Evolutionary conservation across 2,329 filamentous ascomycete species (phyloP).

Genomic region (Dothistroma septosporum): DNA sequence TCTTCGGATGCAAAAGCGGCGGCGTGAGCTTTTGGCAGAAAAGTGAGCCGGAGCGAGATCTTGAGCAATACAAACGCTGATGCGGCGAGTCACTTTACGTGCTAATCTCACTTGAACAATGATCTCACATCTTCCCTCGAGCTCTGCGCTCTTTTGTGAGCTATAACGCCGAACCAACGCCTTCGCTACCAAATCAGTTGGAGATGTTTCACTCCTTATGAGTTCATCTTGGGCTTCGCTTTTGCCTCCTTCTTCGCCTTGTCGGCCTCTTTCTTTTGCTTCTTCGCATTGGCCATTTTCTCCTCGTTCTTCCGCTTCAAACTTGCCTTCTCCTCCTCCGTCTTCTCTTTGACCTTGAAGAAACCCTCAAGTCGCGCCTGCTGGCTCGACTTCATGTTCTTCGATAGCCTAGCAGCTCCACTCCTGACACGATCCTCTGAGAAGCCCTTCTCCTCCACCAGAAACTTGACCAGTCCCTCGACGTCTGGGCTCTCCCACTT

Average conservation of each 20-base stretch:
- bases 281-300: slow-evolving; percentile 87
- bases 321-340: slow-evolving; percentile 75
- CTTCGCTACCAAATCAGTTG: slow-evolving; percentile 17
- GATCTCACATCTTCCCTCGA: neutral
- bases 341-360: slow-evolving; percentile 89
- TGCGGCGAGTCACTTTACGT: neutral
- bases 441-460: slow-evolving; percentile 94
- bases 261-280: slow-evolving; percentile 88
- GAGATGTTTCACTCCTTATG: slow-evolving; percentile 15
- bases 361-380: slow-evolving; percentile 92
- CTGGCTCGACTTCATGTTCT: slow-evolving; percentile 86
- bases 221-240: slow-evolving; percentile 61
- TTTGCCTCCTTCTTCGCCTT: slow-evolving; percentile 94
- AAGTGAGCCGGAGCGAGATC: too few species aligned
- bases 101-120: neutral
- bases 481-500: slow-evolving; percentile 95
- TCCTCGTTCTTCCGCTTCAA: slow-evolving; percentile 93
- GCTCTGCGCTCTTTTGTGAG: neutral
- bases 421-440: slow-evolving; percentile 86
- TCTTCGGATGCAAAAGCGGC: too few species aligned
- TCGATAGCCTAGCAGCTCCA: slow-evolving; percentile 73
- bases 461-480: slow-evolving; percentile 81
- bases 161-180: slow-evolving; percentile 21
- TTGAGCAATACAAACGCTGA: neutral
- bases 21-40: too few species aligned